Evolutionary conservation across 1,139 yeast species (phyloP).

Genomic region (Lipomyces yarrowii): DNA sequence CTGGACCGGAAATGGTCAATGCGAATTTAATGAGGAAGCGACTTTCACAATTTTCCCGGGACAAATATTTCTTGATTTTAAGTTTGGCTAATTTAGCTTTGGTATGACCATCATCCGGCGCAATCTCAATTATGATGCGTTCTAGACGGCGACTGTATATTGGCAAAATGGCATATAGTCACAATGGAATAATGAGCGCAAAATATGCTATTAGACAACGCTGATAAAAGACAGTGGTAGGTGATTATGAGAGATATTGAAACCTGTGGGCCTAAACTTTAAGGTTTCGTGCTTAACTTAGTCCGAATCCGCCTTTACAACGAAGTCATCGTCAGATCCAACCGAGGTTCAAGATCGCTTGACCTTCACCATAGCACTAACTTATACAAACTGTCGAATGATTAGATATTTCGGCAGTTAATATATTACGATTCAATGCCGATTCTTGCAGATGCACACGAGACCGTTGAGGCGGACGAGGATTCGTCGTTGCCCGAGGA

Average conservation of each 20-base stretch:
- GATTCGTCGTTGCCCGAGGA: constrained; percentile 18
- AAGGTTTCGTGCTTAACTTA: neutral
- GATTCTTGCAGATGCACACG: constrained; percentile 8
- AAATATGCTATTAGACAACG: neutral
- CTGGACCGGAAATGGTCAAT: neutral
- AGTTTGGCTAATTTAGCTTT: neutral
- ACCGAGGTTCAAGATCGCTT: neutral
- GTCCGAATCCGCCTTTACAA: neutral
- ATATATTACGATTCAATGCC: constrained; percentile 18
- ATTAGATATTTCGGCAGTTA: neutral
- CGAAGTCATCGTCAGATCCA: neutral
- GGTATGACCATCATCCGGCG: neutral
- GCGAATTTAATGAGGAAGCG: neutral
- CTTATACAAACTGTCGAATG: neutral
- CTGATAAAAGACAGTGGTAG: neutral
- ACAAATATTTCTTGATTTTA: neutral
- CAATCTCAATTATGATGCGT: neutral
- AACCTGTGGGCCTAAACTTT: neutral
- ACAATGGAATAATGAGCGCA: neutral
- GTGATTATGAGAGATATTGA: neutral
- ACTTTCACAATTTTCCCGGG: neutral
- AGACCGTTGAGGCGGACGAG: neutral
- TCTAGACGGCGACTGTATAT: neutral
- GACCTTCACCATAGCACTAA: neutral
- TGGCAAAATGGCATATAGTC: neutral